Conservation (phyloP, 2,329 filamentous ascomycete species). For the Fusarium sp. region DNA sequence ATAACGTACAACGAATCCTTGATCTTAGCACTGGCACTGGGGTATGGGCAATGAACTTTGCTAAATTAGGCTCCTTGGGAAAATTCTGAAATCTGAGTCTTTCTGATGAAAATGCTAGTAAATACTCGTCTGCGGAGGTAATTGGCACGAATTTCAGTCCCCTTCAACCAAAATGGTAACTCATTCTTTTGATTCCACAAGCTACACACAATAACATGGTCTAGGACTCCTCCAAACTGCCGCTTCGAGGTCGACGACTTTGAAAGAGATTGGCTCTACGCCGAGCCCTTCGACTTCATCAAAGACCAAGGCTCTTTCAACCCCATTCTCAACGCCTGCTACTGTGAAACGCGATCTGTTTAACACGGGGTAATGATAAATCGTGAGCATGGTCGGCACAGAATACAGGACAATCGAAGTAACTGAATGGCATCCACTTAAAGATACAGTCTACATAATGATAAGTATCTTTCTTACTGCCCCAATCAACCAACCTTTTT, state of each 20-base stretch:
- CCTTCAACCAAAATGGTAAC: slow-evolving; percentile 30
- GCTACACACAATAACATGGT: background rate
- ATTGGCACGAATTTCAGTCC: slow-evolving; percentile 35
- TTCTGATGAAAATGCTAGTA: background rate
- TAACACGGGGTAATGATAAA: too few relatives aligned
- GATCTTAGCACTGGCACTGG: background rate
- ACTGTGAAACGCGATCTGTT: too few relatives aligned
- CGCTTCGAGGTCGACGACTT: slow-evolving; percentile 6
- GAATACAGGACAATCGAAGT: too few relatives aligned
- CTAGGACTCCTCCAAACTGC: slow-evolving; percentile 25
- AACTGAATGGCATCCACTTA: too few relatives aligned
- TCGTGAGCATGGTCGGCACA: too few relatives aligned
- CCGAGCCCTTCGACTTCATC: slow-evolving; percentile 29
- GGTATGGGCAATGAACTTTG: slow-evolving; percentile 13
- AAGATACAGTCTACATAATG: too few relatives aligned
- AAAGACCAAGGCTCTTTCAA: too few relatives aligned
- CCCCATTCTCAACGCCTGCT: too few relatives aligned
- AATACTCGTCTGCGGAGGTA: slow-evolving; percentile 26
- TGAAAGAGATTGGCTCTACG: slow-evolving; percentile 24
- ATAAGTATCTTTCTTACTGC: too few relatives aligned
- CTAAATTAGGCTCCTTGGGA: slow-evolving; percentile 8
- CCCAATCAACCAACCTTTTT: too few relatives aligned
- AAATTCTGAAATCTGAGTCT: background rate
- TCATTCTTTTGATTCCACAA: background rate
- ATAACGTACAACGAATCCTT: slow-evolving; percentile 12